Base-by-base conservation (phyloP, 139 green algal genomes). In the Chlorella sp. region DNA sequence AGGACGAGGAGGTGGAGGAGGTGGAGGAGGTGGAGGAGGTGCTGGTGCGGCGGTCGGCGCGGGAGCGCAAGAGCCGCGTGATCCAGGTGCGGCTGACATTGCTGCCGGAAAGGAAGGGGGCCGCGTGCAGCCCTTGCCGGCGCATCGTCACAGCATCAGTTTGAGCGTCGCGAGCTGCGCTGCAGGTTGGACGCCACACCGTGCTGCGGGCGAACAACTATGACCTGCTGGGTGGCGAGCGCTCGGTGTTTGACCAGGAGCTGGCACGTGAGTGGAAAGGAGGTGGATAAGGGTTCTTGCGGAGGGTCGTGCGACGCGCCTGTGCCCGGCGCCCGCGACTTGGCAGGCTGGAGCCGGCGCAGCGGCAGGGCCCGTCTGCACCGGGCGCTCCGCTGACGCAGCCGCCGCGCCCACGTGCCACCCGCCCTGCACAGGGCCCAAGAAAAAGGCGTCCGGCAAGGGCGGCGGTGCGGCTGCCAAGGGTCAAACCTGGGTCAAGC, bases 181-280 rank as follows among this genome's bases (percentile, higher is more conserved):
- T 84, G 66, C 86, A 90, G 63, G 71, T 94, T 0, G 60, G 90
- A 33, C 84, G 84, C 29, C 11, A 85, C 14, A 79, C 83, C 1
- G 87, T 94, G 70, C 84, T 94, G 25, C 87, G 84, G 64, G 40
- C 59, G 40, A 94, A 94, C 82, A 84, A 89, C 76, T 94, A 94
- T 60, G 82, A 84, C 35, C 53, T 90, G 31, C 65, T 89, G 55
- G 48, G 80, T 2, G 83, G 84, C 35, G 83, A 91, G 77, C 87
- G 80, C 2, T 87, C 78, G 11, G 82, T 89, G 23, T 90, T 84
- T 79, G 68, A 88, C 2, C 69, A 76, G 43, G 82, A 86, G 60
- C 73, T 87, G 0, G 61, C 56, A 46, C 73, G 65, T 63, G 71
- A 76, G 78, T 38, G 8, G n/a, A 23, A 0, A 17, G 6, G 5